phyloP scores from a whole-genome alignment of 352 stramenopile genomes.

The Pythium rhizo-oryzae region DNA sequence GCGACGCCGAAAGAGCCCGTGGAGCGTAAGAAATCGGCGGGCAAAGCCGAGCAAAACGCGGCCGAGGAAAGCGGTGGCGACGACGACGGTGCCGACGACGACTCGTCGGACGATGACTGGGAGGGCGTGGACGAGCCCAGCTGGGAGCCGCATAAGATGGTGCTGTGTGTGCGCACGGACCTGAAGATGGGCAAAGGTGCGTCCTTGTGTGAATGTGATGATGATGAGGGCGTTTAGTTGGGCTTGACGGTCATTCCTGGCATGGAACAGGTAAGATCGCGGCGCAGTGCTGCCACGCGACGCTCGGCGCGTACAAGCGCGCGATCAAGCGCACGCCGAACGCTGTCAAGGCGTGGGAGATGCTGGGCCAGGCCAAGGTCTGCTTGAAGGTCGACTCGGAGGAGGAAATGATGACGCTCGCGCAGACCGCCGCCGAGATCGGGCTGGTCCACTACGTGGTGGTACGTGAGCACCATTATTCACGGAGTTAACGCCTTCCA shows the following conservation, averaged over 20 bases:
- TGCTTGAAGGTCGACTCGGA: constrained; percentile 87
- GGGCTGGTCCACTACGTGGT: constrained; percentile 86
- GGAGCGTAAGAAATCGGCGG: constrained; percentile 10
- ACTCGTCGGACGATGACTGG: constrained; percentile 61
- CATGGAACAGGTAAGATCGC: constrained; percentile 71
- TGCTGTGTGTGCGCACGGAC: constrained; percentile 94
- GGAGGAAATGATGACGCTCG: constrained; percentile 75
- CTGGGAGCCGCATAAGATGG: constrained; percentile 91
- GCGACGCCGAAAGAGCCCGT: constrained; percentile 7
- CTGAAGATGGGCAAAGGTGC: constrained; percentile 96
- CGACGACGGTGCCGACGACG: constrained; percentile 21
- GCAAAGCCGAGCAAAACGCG: neutral
- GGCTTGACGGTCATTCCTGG: neutral
- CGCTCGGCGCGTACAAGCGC: constrained; percentile 95
- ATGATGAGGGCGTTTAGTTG: neutral
- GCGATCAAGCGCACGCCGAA: constrained; percentile 80
- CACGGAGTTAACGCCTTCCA: no score
- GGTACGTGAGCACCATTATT: constrained; percentile 34
- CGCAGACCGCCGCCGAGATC: constrained; percentile 56
- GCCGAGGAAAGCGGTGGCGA: constrained; percentile 7
- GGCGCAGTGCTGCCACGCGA: constrained; percentile 90
- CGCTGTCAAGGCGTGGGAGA: constrained; percentile 75
- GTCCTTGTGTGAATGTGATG: neutral
- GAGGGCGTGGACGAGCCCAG: constrained; percentile 59
- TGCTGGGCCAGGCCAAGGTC: constrained; percentile 85